Base-by-base conservation (phyloP, 306 rosid genomes). In the Casuarina cunninghamiana region DNA sequence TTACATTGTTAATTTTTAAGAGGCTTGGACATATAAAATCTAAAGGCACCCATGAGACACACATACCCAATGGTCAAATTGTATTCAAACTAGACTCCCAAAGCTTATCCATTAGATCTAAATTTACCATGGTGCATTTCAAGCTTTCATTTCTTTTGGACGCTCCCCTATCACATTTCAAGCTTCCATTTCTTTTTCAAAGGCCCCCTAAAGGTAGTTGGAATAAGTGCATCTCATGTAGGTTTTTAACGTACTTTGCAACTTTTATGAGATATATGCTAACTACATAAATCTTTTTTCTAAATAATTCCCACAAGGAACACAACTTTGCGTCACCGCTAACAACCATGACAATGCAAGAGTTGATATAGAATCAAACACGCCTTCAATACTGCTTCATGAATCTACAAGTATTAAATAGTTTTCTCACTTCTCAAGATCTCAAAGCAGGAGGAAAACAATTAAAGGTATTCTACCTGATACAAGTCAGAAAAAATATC, bases 181-280 rank as follows among this genome's bases (percentile, higher is more conserved):
- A 57, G 37, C 63, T 57, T 57, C 9, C 21, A 10, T 10, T 57
- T 57, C 8, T 21, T 13, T 57, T 57, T 26, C 32, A 26, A 26
- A 26, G 32, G 32, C 32, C 32, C 32, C 32, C 21, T 21, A 57
- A 19, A 57, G 15, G 63, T 19, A 57, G 21, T 10, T 57, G 63
- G 9, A 26, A 57, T 9, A 37, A 57, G 7, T 11, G 53, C 19
- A 51, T 1, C 71, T 10, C 49, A 60, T 21, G 16, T 32, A 26
- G 32, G 32, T 72, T 50, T 78, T 44, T 61, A 21, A 32, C 37
- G 11, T 32, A 49, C 9, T 11, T 67, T 65, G 65, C 45, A 80
- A 58, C 38, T 60, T 10, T 21, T 19, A 17, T 55, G 57, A 8
- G 75, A 57, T 75, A 49, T 37, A 17, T 17, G 41, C 66, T 73